Conservation (phyloP, 2,329 filamentous ascomycete species). For the Hymenoscyphus fraxineus region DNA sequence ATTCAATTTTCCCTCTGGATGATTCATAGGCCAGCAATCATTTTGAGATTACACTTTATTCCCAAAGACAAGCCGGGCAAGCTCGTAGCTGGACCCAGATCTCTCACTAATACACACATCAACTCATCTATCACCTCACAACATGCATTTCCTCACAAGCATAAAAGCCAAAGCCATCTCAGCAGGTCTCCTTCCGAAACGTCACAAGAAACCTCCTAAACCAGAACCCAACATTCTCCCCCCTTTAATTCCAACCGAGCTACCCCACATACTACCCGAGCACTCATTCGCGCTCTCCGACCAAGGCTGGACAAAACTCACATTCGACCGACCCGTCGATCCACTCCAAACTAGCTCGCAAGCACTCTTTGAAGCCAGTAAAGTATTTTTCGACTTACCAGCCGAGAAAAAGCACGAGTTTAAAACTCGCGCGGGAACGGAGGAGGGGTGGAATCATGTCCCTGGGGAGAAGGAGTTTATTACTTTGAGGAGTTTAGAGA, state of each 20-base stretch:
- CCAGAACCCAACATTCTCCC: background rate
- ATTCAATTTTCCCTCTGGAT: background rate
- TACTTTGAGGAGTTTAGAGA: conserved; percentile 23
- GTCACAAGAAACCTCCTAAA: background rate
- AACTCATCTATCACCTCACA: background rate
- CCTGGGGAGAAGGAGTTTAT: conserved; percentile 32
- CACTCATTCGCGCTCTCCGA: conserved; percentile 21
- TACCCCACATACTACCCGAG: conserved; percentile 20
- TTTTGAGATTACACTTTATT: background rate
- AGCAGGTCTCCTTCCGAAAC: background rate
- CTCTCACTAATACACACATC: background rate
- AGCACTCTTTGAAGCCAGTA: conserved; percentile 23
- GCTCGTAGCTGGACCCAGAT: background rate
- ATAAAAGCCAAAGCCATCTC: conserved; percentile 4
- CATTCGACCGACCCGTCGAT: conserved; percentile 15
- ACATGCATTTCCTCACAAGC: conserved; percentile 4
- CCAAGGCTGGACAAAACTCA: conserved; percentile 29
- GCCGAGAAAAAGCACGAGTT: conserved; percentile 22
- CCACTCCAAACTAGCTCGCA: conserved; percentile 19
- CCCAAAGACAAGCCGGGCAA: background rate
- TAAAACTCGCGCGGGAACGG: conserved; percentile 21
- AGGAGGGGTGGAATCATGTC: conserved; percentile 28
- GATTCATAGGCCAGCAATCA: background rate
- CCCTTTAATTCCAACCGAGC: conserved; percentile 17
- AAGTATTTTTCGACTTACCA: conserved; percentile 26